Conservation (phyloP, 805 yeast genomes). For the Saccharomyces eubayanus region DNA sequence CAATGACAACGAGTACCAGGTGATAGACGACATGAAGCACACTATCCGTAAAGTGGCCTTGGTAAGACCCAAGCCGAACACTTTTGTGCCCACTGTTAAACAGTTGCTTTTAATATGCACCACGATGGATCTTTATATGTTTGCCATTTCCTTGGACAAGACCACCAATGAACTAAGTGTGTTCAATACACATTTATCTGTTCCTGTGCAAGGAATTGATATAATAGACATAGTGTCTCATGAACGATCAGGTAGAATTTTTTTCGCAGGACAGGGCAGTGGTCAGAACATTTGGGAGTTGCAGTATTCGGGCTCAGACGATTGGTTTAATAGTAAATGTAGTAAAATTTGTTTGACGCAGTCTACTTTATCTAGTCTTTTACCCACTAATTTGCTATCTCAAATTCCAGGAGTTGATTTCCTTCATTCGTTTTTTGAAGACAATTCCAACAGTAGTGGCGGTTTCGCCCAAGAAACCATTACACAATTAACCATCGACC, state of each 20-base stretch:
- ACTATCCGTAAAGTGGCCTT: constrained; percentile 68
- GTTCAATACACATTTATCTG: constrained; percentile 74
- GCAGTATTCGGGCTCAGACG: constrained; percentile 70
- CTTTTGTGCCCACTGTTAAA: constrained; percentile 71
- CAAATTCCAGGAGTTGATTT: constrained; percentile 32
- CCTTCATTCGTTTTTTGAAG: constrained; percentile 32
- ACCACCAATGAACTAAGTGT: constrained; percentile 48
- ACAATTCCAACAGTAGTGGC: constrained; percentile 17
- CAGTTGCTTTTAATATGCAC: constrained; percentile 72
- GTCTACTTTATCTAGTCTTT: constrained; percentile 45
- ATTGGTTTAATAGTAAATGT: constrained; percentile 81
- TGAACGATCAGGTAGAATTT: constrained; percentile 65
- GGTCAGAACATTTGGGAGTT: constrained; percentile 82
- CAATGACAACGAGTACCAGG: constrained; percentile 57
- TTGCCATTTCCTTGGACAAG: constrained; percentile 54
- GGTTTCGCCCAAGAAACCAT: constrained; percentile 45
- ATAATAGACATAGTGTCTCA: constrained; percentile 54
- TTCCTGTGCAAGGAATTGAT: constrained; percentile 69
- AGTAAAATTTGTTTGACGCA: constrained; percentile 76
- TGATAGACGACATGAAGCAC: constrained; percentile 74
- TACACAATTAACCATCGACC: constrained; percentile 63
- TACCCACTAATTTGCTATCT: constrained; percentile 36
- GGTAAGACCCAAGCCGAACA: constrained; percentile 72
- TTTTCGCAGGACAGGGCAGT: constrained; percentile 74
- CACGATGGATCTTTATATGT: constrained; percentile 64